phyloP scores from a whole-genome alignment of 345 rosid genomes.

The Bruguiera sexangula region DNA sequence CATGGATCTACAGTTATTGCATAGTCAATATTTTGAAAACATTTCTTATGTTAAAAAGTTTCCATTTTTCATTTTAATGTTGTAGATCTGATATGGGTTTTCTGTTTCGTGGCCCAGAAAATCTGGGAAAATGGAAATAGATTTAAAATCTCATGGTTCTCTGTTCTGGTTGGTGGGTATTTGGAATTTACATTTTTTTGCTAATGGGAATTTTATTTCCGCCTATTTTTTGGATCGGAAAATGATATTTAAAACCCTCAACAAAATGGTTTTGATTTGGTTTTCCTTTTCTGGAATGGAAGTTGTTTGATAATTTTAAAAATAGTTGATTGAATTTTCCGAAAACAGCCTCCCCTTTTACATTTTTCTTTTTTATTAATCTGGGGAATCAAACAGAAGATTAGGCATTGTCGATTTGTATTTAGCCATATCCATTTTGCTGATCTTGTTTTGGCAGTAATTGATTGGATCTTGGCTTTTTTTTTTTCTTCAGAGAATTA shows the following conservation, averaged over 20 bases:
- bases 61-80: not conserved
- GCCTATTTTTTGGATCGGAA: not conserved
- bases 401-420: no score
- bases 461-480: not conserved
- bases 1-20: constrained; percentile 39
- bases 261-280: not conserved
- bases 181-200: not conserved
- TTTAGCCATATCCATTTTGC: not conserved
- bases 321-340: no score
- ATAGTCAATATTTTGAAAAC: constrained; percentile 15
- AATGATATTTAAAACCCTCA: not conserved
- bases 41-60: not conserved
- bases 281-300: not conserved
- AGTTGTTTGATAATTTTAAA: no score
- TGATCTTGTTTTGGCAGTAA: no score
- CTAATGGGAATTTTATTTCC: not conserved
- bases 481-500: no score
- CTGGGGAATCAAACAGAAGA: no score
- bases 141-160: not conserved
- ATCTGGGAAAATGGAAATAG: not conserved
- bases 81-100: not conserved
- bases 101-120: not conserved
- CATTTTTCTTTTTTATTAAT: not conserved
- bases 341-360: no score
- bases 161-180: constrained; percentile 2